Base-by-base conservation (phyloP, 306 rosid genomes). In the Biancaea sappan region DNA sequence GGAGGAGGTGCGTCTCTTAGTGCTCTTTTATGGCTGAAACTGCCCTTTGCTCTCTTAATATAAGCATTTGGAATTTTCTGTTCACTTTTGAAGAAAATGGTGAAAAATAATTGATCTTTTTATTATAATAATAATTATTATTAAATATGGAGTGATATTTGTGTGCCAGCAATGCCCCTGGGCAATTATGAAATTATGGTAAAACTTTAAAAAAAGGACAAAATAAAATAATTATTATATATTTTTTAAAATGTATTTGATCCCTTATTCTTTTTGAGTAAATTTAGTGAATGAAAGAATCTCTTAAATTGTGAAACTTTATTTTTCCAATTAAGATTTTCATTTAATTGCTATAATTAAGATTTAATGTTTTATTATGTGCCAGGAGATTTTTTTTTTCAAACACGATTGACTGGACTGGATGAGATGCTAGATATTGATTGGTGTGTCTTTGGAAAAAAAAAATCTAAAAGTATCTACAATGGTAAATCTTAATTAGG, bases 1-100 rank as follows among this genome's bases (percentile, higher is more conserved):
- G 40, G 34, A 47, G 40, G 34, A 63, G 10, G 0, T 46, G 2
- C 11, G 52, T 51, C 60, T 32, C 43, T 18, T 26, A 40, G 2
- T 25, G n/a, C 24, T 16, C 32, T 43, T 66, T 24, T 43, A n/a
- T 10, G 26, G 71, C 25, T 31, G 59, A 67, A 67, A 67, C 59
- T 19, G 44, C 9, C 38, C 40, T 38, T 6, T 40, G 9, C 52
- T 14, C 69, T 38, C 32, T 47, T 16, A 34, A n/a, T 34, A 19
- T 19, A 61, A 5, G 29, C 26, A 68, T 29, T 31, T 50, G 62
- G 74, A 35, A 50, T 19, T 69, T 69, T 32, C 32, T 10, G 10
- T 25, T 7, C 34, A 7, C 15, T 22, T 10, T 4, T 40, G 16
- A 32, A 18, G 19, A 12, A 66, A 41, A 28, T 29, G 46, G 24